These are phyloP conservation scores for Mycena citricolor DNA, from an alignment of 1,284 basidiomycete species.

Conservation along the genomic window DNA sequence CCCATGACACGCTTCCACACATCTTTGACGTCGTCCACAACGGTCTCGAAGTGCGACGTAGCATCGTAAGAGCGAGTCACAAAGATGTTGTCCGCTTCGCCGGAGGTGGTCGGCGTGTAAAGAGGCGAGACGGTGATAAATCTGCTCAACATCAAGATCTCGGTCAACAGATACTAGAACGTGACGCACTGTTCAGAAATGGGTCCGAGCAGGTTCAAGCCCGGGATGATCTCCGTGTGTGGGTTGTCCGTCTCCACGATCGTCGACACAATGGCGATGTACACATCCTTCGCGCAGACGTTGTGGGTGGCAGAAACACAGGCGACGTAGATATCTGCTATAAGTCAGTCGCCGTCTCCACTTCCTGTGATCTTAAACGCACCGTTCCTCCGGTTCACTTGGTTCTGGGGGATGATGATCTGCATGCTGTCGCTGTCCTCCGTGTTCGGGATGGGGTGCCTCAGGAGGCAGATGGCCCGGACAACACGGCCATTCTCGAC, in stretches of 20 bases:
- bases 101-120: conserved; percentile 86
- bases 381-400: conserved; percentile 94
- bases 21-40: conserved; percentile 91
- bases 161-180: conserved; percentile 8
- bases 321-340: conserved; percentile 95
- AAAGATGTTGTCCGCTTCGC: conserved; percentile 86
- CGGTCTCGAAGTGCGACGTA: conserved; percentile 98
- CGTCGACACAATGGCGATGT: conserved; percentile 97
- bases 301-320: conserved; percentile 97
- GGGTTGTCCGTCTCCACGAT: conserved; percentile 96
- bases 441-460: conserved; percentile 97
- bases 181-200: conserved; percentile 89
- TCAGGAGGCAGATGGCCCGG: conserved; percentile 96
- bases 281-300: conserved; percentile 93
- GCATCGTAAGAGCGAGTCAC: conserved; percentile 98
- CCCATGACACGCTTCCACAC: conserved; percentile 88
- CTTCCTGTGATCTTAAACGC: conserved; percentile 30
- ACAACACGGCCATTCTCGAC: conserved; percentile 95
- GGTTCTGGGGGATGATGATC: conserved; percentile 99
- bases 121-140: conserved; percentile 89
- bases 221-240: conserved; percentile 90
- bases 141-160: conserved; percentile 42
- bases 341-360: conserved; percentile 14
- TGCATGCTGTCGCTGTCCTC: conserved; percentile 95
- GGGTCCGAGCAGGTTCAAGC: conserved; percentile 88